Conservation (phyloP, 164 flowering plant genomes). For the Amborella trichopoda region DNA sequence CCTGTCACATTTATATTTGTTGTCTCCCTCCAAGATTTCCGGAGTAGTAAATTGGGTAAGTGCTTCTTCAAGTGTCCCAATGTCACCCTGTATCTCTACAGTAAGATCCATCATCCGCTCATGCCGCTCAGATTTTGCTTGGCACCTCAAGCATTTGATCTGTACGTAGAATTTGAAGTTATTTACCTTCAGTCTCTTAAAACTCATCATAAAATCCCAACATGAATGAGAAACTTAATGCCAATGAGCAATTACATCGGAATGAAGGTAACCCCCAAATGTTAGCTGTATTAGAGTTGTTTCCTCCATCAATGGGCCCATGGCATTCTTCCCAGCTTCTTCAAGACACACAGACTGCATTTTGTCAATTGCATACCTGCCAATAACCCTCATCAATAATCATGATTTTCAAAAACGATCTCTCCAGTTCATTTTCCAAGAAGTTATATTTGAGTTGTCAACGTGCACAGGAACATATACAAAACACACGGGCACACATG, state of each 20-base stretch:
- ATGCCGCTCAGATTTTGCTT: constrained; percentile 52
- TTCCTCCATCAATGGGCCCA: constrained; percentile 40
- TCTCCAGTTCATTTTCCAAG: too few relatives aligned
- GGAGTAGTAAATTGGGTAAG: constrained; percentile 53
- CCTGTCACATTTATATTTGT: constrained; percentile 86
- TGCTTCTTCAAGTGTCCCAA: constrained; percentile 78
- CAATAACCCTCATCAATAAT: constrained; percentile 4
- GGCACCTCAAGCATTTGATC: constrained; percentile 85
- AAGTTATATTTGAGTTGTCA: too few relatives aligned
- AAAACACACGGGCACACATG: too few relatives aligned
- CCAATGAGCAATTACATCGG: constrained; percentile 42
- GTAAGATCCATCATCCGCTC: constrained; percentile 95
- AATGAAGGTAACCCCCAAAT: constrained; percentile 90
- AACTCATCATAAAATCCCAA: background rate
- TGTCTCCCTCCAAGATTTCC: constrained; percentile 86
- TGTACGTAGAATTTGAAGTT: too few relatives aligned
- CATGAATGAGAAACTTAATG: background rate
- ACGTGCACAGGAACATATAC: too few relatives aligned
- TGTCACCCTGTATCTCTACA: constrained; percentile 80
- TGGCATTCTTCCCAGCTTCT: constrained; percentile 37
- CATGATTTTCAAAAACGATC: too few relatives aligned
- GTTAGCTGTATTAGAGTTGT: constrained; percentile 69
- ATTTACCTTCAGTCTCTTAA: background rate
- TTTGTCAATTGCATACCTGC: constrained; percentile 71
- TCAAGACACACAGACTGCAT: constrained; percentile 79